phyloP scores from a whole-genome alignment of 208 protist species.

The Trypanosoma caninum region DNA sequence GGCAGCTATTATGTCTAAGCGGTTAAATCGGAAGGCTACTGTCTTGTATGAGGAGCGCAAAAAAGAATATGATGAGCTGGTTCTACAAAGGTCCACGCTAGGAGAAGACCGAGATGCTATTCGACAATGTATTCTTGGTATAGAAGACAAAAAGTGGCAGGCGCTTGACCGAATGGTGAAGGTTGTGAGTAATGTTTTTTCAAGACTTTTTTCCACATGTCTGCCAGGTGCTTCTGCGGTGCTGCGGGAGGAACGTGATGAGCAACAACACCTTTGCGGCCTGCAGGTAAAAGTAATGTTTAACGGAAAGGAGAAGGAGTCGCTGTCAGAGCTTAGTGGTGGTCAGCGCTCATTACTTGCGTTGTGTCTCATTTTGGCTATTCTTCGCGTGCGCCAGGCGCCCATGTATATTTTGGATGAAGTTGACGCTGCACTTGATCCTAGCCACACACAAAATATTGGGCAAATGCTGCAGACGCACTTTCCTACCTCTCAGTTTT shows the following conservation, averaged over 20 bases:
- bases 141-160: slow-evolving; percentile 98
- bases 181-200: slow-evolving; percentile 96
- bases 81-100: slow-evolving; percentile 90
- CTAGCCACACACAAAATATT: slow-evolving; percentile 99
- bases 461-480: slow-evolving; percentile 96
- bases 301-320: slow-evolving; percentile 97
- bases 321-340: slow-evolving; percentile 98
- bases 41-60: slow-evolving; percentile 94
- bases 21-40: slow-evolving; percentile 93
- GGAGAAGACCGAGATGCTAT: slow-evolving; percentile 97
- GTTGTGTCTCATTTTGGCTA: slow-evolving; percentile 98
- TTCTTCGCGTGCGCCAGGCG: slow-evolving; percentile 98
- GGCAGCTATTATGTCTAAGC: slow-evolving; percentile 63
- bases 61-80: slow-evolving; percentile 96
- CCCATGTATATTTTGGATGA: slow-evolving; percentile 99
- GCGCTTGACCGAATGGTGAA: slow-evolving; percentile 94
- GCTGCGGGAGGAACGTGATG: slow-evolving; percentile 85
- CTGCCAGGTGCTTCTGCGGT: slow-evolving; percentile 94
- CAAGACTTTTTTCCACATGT: slow-evolving; percentile 97
- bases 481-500: slow-evolving; percentile 98
- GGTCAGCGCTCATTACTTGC: slow-evolving; percentile 99
- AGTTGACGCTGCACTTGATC: slow-evolving; percentile 99
- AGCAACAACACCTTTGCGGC: slow-evolving; percentile 78
- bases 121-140: slow-evolving; percentile 93
- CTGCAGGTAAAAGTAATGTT: slow-evolving; percentile 96